These are phyloP conservation scores for Laburnicola sp. DNA, from an alignment of 2,329 filamentous ascomycete species.

Conservation along the genomic window DNA sequence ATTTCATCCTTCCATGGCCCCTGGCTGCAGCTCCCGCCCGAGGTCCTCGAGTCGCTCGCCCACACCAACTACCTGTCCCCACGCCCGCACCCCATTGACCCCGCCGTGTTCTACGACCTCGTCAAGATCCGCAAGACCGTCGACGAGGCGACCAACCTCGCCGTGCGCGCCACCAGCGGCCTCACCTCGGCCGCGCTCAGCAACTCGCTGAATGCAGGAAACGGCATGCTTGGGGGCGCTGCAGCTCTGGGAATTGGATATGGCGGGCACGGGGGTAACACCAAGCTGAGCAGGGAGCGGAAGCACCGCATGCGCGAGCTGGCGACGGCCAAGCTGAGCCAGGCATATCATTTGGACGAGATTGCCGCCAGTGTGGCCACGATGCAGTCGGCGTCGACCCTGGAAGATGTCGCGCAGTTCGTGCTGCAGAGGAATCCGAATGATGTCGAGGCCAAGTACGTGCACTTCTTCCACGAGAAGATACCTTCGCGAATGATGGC, in stretches of 20 bases:
- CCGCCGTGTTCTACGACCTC: constrained; percentile 79
- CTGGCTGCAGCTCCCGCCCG: constrained; percentile 78
- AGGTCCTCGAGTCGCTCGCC: constrained; percentile 77
- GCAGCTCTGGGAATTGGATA: constrained; percentile 62
- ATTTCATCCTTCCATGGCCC: constrained; percentile 82
- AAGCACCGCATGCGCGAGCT: constrained; percentile 80
- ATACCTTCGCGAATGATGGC: constrained; percentile 75
- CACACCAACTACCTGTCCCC: constrained; percentile 79
- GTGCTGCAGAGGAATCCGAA: constrained; percentile 71
- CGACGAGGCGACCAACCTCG: constrained; percentile 77
- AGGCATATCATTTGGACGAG: constrained; percentile 80
- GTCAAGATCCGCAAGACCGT: constrained; percentile 79
- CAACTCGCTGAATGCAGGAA: constrained; percentile 56
- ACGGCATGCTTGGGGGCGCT: constrained; percentile 54
- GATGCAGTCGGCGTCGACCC: constrained; percentile 76
- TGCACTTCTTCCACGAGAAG: constrained; percentile 93
- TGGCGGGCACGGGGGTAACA: constrained; percentile 58
- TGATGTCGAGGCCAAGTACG: constrained; percentile 77
- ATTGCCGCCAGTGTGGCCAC: constrained; percentile 80
- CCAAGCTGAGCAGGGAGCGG: constrained; percentile 73
- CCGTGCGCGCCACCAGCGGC: constrained; percentile 75
- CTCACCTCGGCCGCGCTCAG: constrained; percentile 67
- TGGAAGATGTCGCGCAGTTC: constrained; percentile 74
- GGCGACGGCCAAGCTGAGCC: constrained; percentile 74
- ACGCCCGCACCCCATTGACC: constrained; percentile 75